Evolutionary conservation across 805 yeast species (phyloP).

Genomic region (Saccharomycopsis amapae): DNA sequence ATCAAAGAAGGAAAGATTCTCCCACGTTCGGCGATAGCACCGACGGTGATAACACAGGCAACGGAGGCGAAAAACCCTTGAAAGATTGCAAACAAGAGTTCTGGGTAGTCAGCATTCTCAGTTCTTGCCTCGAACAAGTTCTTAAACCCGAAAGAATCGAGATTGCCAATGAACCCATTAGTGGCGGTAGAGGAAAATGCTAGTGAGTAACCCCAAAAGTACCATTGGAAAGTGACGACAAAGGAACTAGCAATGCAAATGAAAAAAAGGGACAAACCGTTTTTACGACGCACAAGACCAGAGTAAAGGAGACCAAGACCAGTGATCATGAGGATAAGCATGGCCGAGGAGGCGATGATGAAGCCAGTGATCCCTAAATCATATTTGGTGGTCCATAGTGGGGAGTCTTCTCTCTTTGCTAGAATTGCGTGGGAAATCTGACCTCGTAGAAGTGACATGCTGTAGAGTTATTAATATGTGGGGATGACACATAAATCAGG

Average conservation of each 20-base stretch:
- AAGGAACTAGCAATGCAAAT: constrained; percentile 65
- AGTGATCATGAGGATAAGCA: constrained; percentile 65
- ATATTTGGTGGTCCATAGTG: constrained; percentile 15
- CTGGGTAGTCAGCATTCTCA: constrained; percentile 50
- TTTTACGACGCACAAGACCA: constrained; percentile 83
- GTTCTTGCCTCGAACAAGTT: constrained; percentile 43
- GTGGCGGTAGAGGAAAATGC: constrained; percentile 78
- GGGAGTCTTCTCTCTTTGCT: neutral
- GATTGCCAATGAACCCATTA: constrained; percentile 82
- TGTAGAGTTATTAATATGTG: too few relatives aligned
- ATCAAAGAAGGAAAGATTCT: constrained; percentile 78
- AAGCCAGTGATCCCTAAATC: constrained; percentile 14
- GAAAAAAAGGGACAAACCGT: constrained; percentile 85
- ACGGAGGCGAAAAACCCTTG: constrained; percentile 90
- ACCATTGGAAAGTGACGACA: constrained; percentile 84
- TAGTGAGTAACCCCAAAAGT: constrained; percentile 95
- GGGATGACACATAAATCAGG: too few relatives aligned
- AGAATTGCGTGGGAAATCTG: too few relatives aligned
- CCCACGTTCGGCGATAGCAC: constrained; percentile 92
- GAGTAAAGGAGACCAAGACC: constrained; percentile 90
- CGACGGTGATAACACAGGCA: constrained; percentile 87
- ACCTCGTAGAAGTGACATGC: too few relatives aligned
- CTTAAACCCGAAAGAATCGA: constrained; percentile 75
- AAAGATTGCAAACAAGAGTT: constrained; percentile 74
- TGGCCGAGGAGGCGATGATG: constrained; percentile 15